These are phyloP conservation scores for Triticum dicoccoides DNA, from an alignment of 176 grass and related monocot genomes.

Conservation along the genomic window DNA sequence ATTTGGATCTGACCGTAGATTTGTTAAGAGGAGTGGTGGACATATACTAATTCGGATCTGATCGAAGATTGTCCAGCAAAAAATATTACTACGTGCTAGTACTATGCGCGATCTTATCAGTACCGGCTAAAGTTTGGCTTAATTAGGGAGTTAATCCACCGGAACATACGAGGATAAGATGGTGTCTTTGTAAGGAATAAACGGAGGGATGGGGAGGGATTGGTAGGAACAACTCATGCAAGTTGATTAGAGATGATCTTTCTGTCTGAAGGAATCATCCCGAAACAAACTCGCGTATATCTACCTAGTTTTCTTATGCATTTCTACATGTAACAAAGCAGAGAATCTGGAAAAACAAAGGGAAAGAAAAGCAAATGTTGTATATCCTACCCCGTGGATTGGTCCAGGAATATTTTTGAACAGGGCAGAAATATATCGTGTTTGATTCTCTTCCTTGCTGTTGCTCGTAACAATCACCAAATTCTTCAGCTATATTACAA, in stretches of 20 bases:
- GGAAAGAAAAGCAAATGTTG: constrained; percentile 12
- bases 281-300: constrained; percentile 13
- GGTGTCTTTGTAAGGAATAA: constrained; percentile 45
- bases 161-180: constrained; percentile 34
- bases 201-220: not conserved
- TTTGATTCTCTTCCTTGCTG: not conserved
- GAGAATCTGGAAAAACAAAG: constrained; percentile 15
- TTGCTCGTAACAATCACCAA: not conserved
- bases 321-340: constrained; percentile 3
- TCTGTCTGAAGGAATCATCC: constrained; percentile 21
- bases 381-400: constrained; percentile 28
- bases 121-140: not conserved
- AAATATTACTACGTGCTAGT: not conserved
- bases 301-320: constrained; percentile 12
- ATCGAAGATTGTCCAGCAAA: not conserved
- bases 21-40: no score
- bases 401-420: constrained; percentile 6
- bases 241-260: not conserved
- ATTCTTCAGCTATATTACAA: not conserved
- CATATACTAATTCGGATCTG: not conserved
- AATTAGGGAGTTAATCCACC: not conserved
- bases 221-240: not conserved
- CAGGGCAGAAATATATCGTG: not conserved
- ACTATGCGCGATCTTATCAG: not conserved
- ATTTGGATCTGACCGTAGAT: no score